A percentile compares a stretch with the other conserved stretches of the same genome.
phyloP scores from a whole-genome alignment of 768 basidiomycete species.

The Royoungia palumana region DNA sequence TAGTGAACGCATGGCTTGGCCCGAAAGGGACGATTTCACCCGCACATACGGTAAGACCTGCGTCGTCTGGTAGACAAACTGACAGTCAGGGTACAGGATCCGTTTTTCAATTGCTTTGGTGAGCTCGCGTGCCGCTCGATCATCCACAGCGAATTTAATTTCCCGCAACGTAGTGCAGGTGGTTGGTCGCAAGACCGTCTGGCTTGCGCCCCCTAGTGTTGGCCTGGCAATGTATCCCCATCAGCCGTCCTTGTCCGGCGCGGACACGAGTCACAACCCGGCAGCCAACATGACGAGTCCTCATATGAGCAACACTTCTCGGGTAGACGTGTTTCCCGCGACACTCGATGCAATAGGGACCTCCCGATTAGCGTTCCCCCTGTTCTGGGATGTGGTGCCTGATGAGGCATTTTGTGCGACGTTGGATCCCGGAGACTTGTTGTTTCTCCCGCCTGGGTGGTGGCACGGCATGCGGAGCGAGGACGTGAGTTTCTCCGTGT shows the following conservation, averaged over 20 bases:
- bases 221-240: conserved; percentile 60
- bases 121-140: conserved; percentile 15
- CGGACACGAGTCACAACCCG: conserved; percentile 32
- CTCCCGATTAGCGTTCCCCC: conserved; percentile 35
- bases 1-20: conserved; percentile 82
- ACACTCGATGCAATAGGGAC: conserved; percentile 21
- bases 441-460: conserved; percentile 91
- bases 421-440: conserved; percentile 77
- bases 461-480: conserved; percentile 92
- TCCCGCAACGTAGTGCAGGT: conserved; percentile 63
- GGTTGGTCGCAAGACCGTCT: conserved; percentile 84
- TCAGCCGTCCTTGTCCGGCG: conserved; percentile 18
- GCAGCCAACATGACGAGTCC: conserved; percentile 40
- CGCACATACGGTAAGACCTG: conserved; percentile 73
- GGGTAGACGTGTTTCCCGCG: conserved; percentile 69
- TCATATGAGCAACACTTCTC: conserved; percentile 77
- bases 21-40: conserved; percentile 78
- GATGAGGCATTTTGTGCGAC: conserved; percentile 58
- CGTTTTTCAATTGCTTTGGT: conserved; percentile 92
- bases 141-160: conserved; percentile 2
- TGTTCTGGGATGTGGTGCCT: conserved; percentile 56
- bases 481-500: conserved; percentile 79
- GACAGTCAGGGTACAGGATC: conserved; percentile 57
- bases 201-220: conserved; percentile 76
- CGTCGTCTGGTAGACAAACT: conserved; percentile 7